These are phyloP conservation scores for Phytophthora rubi DNA, from an alignment of 352 stramenopile genomes.

Conservation along the genomic window DNA sequence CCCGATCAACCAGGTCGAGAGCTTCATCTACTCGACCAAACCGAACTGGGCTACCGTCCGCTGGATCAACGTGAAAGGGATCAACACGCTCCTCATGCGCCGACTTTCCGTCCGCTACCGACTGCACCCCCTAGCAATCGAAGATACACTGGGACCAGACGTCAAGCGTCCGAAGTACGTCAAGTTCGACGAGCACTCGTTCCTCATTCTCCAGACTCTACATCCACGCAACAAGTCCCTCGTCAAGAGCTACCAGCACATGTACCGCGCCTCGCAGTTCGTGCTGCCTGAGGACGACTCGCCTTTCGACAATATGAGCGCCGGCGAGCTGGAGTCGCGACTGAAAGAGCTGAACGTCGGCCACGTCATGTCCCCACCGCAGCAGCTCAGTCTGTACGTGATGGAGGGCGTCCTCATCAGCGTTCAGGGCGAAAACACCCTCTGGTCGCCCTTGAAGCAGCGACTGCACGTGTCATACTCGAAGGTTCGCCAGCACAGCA, in stretches of 20 bases:
- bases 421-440: constrained; percentile 48
- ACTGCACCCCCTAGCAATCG: constrained; percentile 77
- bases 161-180: constrained; percentile 82
- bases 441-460: constrained; percentile 61
- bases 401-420: constrained; percentile 71
- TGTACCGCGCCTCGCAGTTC: constrained; percentile 69
- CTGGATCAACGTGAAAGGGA: constrained; percentile 78
- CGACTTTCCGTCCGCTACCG: constrained; percentile 81
- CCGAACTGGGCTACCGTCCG: constrained; percentile 71
- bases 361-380: constrained; percentile 63
- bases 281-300: constrained; percentile 45
- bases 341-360: constrained; percentile 57
- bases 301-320: constrained; percentile 63
- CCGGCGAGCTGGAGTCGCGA: constrained; percentile 56
- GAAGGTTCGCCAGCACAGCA: constrained; percentile 76
- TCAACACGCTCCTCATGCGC: constrained; percentile 63
- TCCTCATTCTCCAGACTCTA: constrained; percentile 69
- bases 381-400: constrained; percentile 78
- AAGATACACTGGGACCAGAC: constrained; percentile 74
- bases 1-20: constrained; percentile 67
- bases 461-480: constrained; percentile 78
- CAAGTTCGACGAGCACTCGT: constrained; percentile 83
- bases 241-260: constrained; percentile 68
- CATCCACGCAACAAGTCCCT: constrained; percentile 47
- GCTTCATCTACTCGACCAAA: constrained; percentile 83